Conservation (phyloP, 139 green algal species). For the Chlorella sp. region DNA sequence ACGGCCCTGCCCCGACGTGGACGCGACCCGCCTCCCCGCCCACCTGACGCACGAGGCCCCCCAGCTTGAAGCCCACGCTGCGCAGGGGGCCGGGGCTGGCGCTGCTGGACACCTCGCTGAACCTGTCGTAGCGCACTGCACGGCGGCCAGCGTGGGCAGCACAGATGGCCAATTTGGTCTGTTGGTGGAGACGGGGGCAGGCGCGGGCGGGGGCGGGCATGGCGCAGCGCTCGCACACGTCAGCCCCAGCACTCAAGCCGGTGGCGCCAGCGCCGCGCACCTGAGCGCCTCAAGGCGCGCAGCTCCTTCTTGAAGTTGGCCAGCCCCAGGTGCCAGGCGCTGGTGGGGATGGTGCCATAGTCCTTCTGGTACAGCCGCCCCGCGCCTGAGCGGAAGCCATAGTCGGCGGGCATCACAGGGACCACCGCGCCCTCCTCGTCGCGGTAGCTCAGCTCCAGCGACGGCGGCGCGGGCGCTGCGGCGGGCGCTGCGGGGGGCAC, state of each 20-base stretch:
- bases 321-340: slow-evolving; percentile 57
- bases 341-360: slow-evolving; percentile 79
- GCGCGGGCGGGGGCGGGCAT: too few relatives aligned
- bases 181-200: too few relatives aligned
- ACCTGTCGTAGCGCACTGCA: slow-evolving; percentile 72
- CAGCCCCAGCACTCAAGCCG: too few relatives aligned
- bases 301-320: slow-evolving; percentile 80
- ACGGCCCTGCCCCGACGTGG: too few relatives aligned
- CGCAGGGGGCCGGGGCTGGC: not conserved
- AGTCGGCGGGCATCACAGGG: slow-evolving; percentile 78
- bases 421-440: slow-evolving; percentile 26
- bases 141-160: too few relatives aligned
- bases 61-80: not conserved
- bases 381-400: slow-evolving; percentile 84
- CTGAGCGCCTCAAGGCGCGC: slow-evolving; percentile 56
- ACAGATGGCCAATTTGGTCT: too few relatives aligned
- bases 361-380: slow-evolving; percentile 79
- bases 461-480: too few relatives aligned
- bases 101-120: slow-evolving; percentile 41
- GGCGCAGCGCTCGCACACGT: too few relatives aligned
- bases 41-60: not conserved
- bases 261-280: too few relatives aligned
- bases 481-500: too few relatives aligned
- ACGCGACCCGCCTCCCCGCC: too few relatives aligned
- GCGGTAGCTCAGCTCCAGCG: too few relatives aligned